A percentile compares a stretch with the other conserved stretches of the same genome.
Conservation (phyloP, 176 grass and related monocot species). For the Zizania latifolia region DNA sequence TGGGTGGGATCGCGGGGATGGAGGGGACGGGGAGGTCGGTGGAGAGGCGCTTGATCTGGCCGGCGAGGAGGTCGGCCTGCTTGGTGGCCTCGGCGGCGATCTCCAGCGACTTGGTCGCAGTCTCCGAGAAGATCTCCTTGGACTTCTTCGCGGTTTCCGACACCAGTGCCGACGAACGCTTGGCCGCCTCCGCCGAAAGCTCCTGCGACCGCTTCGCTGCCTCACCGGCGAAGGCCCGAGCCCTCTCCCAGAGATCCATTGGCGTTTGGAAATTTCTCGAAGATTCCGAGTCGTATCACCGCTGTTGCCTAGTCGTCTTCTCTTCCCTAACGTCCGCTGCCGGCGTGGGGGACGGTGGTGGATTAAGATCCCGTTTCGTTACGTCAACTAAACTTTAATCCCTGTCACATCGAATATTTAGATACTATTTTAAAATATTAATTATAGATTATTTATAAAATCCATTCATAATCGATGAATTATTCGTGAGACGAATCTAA, state of each 20-base stretch:
- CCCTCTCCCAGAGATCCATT: constrained; percentile 96
- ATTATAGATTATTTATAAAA: too few species aligned
- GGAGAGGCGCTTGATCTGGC: constrained; percentile 90
- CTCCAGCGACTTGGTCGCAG: constrained; percentile 77
- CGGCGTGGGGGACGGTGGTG: not conserved
- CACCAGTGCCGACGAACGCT: constrained; percentile 70
- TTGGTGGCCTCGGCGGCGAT: constrained; percentile 88
- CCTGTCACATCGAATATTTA: too few species aligned
- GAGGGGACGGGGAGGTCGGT: constrained; percentile 65
- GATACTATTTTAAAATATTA: too few species aligned
- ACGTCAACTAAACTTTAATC: too few species aligned
- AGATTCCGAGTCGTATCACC: not conserved
- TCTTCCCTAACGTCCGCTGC: constrained; percentile 36
- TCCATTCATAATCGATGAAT: too few species aligned
- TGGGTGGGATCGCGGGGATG: constrained; percentile 49
- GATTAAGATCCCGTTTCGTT: too few species aligned
- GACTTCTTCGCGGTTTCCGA: constrained; percentile 81
- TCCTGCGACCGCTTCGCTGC: constrained; percentile 90
- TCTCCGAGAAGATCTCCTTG: constrained; percentile 81
- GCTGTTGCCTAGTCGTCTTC: constrained; percentile 16
- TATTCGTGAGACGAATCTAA: too few species aligned
- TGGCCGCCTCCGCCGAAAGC: constrained; percentile 78
- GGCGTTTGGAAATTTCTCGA: constrained; percentile 9
- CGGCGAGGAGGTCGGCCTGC: constrained; percentile 87
- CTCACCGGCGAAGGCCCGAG: constrained; percentile 82